These are phyloP conservation scores for Cladosporium sp. DNA, from an alignment of 2,329 filamentous ascomycete genomes.

Conservation along the genomic window DNA sequence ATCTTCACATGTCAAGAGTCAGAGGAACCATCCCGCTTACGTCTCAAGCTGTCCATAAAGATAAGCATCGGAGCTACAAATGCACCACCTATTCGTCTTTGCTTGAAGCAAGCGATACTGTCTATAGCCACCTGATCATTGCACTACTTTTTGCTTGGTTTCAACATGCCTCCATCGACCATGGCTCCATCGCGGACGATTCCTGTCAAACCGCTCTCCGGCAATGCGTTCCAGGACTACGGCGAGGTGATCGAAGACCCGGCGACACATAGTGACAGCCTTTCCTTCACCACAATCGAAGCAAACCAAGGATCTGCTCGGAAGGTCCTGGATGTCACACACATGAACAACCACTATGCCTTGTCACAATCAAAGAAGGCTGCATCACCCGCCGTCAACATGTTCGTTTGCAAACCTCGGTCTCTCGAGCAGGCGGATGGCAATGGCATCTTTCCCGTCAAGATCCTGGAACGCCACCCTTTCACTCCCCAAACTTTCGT, in stretches of 20 bases:
- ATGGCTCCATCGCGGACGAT: conserved; percentile 41
- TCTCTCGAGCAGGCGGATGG: conserved; percentile 37
- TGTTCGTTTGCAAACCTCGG: conserved; percentile 80
- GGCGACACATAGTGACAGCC: conserved; percentile 42
- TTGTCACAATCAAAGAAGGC: conserved; percentile 55
- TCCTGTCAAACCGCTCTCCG: conserved; percentile 57
- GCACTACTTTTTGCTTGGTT: neutral
- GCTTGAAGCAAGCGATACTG: neutral
- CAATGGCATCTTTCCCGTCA: conserved; percentile 54
- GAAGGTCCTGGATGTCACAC: conserved; percentile 79
- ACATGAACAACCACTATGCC: conserved; percentile 65
- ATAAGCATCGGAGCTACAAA: conserved; percentile 13
- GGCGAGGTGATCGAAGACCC: conserved; percentile 74
- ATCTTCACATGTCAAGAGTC: conserved; percentile 10
- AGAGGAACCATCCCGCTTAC: conserved; percentile 5
- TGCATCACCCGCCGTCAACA: conserved; percentile 66
- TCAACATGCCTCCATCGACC: conserved; percentile 35
- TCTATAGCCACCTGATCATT: neutral
- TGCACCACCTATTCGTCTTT: neutral
- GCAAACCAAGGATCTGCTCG: conserved; percentile 84
- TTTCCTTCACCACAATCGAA: conserved; percentile 42
- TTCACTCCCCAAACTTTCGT: conserved; percentile 93
- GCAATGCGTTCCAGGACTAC: conserved; percentile 67
- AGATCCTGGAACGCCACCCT: conserved; percentile 82
- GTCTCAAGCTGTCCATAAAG: neutral